Evolutionary conservation across 2,329 filamentous ascomycete genomes (phyloP), one percentile per base, ranked within the genome.

Genomic region (Xylariaceae sp.): DNA sequence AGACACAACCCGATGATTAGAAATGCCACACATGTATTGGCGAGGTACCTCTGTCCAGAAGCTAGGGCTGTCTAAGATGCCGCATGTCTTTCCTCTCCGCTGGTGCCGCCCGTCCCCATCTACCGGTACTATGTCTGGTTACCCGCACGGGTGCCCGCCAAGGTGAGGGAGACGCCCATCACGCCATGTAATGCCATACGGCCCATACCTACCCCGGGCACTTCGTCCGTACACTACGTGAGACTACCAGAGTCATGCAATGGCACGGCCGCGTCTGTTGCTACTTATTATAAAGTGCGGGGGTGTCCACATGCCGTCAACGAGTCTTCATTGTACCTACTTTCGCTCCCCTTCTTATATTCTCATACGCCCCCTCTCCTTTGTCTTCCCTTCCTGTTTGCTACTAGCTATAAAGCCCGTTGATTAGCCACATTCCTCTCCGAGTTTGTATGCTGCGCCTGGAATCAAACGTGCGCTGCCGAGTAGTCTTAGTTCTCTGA

Each of bases 221-320:
- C n/a, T n/a, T n/a, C n/a, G n/a, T n/a, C 26, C 47, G 51, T 46
- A 42, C 32, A 34, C 46, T 26, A 32, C 42, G 29, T 19, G 37
- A 43, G 41, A 43, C 41, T 41, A 22, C 47, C 40, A 41, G 39
- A 51, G 57, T 53, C 57, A 57, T 47, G 45, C 57, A 51, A 55
- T 53, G 22, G 43, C 16, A 45, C n/a, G n/a, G n/a, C 50, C 30
- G 54, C 54, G 48, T 47, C 36, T 34, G 41, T 18, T 19, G 37
- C 43, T 32, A 32, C 34, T 42, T 44, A 32, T 53, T 57, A 57
- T 57, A 58, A 60, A 60, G 56, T 60, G 58, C 58, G 58, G 58
- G 58, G 58, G 59, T 53, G 51, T 32, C 47, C 43, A 16, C 47
- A 19, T 40, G 43, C 49, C n/a, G 45, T n/a, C 26, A 41, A 47